Evolutionary conservation across 169 alveolate species (phyloP).

Genomic region (Amoebophrya sp.): DNA sequence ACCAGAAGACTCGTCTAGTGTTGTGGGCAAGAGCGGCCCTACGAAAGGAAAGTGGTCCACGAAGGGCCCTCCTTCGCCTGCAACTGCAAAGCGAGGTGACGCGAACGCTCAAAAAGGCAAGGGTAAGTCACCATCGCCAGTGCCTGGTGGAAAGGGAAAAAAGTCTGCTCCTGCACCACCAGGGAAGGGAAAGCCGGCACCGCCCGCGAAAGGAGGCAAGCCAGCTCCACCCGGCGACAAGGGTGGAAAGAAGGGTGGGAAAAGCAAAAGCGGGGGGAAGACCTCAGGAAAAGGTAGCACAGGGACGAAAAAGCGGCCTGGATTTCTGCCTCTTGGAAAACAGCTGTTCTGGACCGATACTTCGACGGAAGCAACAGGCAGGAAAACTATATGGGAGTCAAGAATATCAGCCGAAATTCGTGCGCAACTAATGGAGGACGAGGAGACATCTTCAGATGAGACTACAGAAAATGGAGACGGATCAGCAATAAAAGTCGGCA

Average conservation of each 20-base stretch:
- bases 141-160: too few relatives aligned
- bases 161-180: neutral
- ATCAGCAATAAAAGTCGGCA: too few relatives aligned
- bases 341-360: slow-evolving; percentile 15
- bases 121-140: neutral
- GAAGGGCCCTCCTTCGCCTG: neutral
- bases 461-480: too few relatives aligned
- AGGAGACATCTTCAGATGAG: too few relatives aligned
- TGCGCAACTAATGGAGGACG: neutral
- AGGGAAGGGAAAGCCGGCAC: neutral
- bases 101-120: neutral
- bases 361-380: neutral
- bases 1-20: too few relatives aligned
- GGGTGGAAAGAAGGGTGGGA: neutral
- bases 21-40: too few relatives aligned
- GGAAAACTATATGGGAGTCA: neutral
- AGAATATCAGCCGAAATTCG: neutral
- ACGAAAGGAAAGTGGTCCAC: too few relatives aligned
- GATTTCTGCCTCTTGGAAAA: neutral
- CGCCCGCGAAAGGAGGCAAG: neutral
- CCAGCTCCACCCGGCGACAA: neutral
- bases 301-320: neutral
- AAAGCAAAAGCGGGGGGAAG: neutral
- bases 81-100: neutral
- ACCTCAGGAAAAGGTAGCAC: neutral